These are phyloP conservation scores for Suillus cothurnatus DNA, from an alignment of 768 basidiomycete genomes.

Conservation along the genomic window DNA sequence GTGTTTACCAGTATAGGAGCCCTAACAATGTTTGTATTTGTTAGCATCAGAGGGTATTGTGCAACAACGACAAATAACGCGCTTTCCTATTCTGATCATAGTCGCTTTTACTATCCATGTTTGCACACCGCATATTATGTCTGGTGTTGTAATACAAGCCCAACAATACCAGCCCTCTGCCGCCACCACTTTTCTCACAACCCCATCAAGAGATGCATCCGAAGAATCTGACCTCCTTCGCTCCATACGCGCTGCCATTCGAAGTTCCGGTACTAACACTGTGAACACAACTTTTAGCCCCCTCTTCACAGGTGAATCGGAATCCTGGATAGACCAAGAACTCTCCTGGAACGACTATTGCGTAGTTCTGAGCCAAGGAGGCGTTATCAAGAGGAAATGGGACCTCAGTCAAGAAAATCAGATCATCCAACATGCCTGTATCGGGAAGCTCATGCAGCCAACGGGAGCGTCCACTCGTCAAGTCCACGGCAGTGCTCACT, in stretches of 20 bases:
- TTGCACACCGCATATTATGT: constrained; percentile 16
- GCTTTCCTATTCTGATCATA: neutral
- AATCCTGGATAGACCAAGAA: constrained; percentile 58
- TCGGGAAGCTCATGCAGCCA: constrained; percentile 70
- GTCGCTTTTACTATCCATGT: neutral
- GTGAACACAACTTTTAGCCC: constrained; percentile 45
- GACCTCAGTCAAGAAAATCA: constrained; percentile 71
- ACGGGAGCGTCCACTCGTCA: constrained; percentile 28
- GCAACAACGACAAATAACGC: constrained; percentile 5
- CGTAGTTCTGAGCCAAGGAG: constrained; percentile 67
- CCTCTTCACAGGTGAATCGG: constrained; percentile 40
- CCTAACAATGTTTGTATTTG: constrained; percentile 15
- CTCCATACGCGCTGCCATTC: constrained; percentile 61
- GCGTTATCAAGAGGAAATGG: constrained; percentile 74
- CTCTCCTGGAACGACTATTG: constrained; percentile 68
- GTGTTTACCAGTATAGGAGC: neutral
- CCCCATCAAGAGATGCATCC: constrained; percentile 19
- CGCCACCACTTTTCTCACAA: constrained; percentile 44
- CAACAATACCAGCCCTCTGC: constrained; percentile 47
- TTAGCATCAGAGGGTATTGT: constrained; percentile 15
- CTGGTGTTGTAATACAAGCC: constrained; percentile 36
- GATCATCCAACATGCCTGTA: constrained; percentile 76
- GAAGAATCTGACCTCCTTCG: constrained; percentile 47
- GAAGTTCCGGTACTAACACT: constrained; percentile 50
- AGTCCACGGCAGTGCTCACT: constrained; percentile 30